A percentile compares a stretch with the other conserved stretches of the same genome.
Evolutionary conservation across 2,329 filamentous ascomycete species (phyloP).

Genomic region (Cercospora zeina): DNA sequence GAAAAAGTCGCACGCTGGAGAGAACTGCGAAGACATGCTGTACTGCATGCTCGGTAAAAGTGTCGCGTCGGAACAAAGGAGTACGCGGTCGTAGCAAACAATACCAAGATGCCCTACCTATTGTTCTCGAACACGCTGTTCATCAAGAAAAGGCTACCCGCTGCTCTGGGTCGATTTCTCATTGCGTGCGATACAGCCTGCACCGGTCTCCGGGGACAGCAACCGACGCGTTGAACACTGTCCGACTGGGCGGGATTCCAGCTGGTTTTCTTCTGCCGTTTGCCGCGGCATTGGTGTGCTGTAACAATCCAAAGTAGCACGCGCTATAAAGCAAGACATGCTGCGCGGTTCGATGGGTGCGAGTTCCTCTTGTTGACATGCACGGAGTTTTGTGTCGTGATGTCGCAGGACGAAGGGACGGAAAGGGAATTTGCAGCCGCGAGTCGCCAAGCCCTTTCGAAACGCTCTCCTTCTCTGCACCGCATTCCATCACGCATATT

Average conservation of each 20-base stretch:
- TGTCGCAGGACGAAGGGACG: neutral
- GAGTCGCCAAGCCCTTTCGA: neutral
- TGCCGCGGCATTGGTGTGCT: neutral
- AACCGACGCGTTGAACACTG: neutral
- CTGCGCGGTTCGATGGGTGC: neutral
- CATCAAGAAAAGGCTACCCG: neutral
- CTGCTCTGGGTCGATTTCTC: neutral
- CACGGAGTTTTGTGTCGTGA: neutral
- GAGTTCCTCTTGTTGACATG: neutral
- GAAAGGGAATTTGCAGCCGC: neutral
- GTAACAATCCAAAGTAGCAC: neutral
- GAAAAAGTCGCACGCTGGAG: neutral
- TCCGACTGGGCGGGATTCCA: neutral
- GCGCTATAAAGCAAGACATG: neutral
- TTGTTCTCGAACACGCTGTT: slow-evolving; percentile 4
- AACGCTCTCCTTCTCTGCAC: neutral
- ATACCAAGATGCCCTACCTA: slow-evolving; percentile 5
- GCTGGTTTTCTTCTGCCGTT: neutral
- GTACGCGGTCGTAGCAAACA: neutral
- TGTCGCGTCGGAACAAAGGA: slow-evolving; percentile 1
- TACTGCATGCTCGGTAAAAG: neutral
- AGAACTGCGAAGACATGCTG: neutral
- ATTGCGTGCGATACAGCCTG: neutral
- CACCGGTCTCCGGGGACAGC: neutral
- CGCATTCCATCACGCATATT: neutral